Evolutionary conservation across 106 monocot genomes (phyloP).

Genomic region (Amphibolis antarctica): DNA sequence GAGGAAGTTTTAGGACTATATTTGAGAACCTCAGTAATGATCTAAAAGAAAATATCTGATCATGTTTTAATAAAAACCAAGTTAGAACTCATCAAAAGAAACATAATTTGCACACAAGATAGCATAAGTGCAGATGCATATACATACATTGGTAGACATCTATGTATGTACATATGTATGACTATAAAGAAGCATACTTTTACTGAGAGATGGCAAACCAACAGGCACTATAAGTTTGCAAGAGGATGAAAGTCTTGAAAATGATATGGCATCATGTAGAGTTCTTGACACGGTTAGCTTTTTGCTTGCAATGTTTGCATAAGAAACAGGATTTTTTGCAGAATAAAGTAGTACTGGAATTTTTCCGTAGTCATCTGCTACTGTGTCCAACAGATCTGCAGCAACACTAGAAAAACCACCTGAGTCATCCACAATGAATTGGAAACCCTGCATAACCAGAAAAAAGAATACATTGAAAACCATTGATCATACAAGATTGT

Average conservation of each 20-base stretch:
- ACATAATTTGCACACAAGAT: too few relatives aligned
- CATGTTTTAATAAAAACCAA: too few relatives aligned
- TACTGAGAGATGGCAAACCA: conserved; percentile 69
- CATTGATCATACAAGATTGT: neutral
- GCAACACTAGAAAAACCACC: conserved; percentile 84
- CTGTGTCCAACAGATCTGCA: conserved; percentile 55
- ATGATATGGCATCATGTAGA: conserved; percentile 84
- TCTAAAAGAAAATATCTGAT: too few relatives aligned
- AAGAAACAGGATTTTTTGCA: conserved; percentile 40
- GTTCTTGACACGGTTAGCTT: conserved; percentile 39
- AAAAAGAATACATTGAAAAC: neutral
- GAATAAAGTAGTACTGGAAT: conserved; percentile 72
- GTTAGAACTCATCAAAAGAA: too few relatives aligned
- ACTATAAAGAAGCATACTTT: conserved; percentile 30
- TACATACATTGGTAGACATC: neutral
- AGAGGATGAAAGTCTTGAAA: conserved; percentile 60
- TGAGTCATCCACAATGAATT: conserved; percentile 81
- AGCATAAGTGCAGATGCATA: too few relatives aligned
- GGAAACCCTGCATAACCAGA: conserved; percentile 60
- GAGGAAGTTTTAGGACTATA: too few relatives aligned
- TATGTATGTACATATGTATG: too few relatives aligned
- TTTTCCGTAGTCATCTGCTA: conserved; percentile 80
- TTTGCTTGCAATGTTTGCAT: conserved; percentile 12
- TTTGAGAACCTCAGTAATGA: too few relatives aligned
- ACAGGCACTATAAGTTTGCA: conserved; percentile 68